Base-by-base conservation (phyloP, 1,139 yeast species). In the Suhomyces taliae region DNA sequence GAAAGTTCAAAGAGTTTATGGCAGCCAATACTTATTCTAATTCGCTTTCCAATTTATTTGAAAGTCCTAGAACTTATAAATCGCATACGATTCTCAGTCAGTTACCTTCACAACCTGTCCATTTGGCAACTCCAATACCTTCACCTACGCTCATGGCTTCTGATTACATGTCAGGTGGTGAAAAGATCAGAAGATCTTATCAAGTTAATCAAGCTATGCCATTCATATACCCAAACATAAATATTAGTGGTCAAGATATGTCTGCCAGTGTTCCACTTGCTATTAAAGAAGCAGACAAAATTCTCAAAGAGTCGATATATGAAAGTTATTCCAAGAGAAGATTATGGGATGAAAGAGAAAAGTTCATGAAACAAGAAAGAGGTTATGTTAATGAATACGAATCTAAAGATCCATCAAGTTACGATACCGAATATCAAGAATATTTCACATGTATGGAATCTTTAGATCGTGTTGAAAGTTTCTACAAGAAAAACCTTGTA, bases 41-140 rank as follows among this genome's bases (percentile, higher is more conserved):
- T 54, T 74, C 88, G 6, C 60, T 82, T 29, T 74, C 86, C 0
- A 84, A 81, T 51, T 74, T 78, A 46, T 70, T 87, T 52, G 83
- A 83, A 52, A 72, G 79, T 39, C 85, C 91, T 34, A 65, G 86
- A 42, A 81, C 86, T 0, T 70, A 73, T 40, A 75, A 73, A 52
- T 63, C 74, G 2, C 87, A 85, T 50, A 76, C 84, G 6, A 65
- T 80, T 2, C 76, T 79, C 46, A 73, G 79, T 40, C 77, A 81
- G 39, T 65, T 85, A 15, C 87, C 89, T 0, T 74, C 81, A 0
- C 90, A 87, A 34, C 76, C 80, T 1, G 69, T 86, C 3, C 96
- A 90, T 63, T 76, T 90, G 14, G 91, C 96, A 0, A 90, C 97
- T 0, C 97, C 96, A 0, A 88, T 87, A 0, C 95, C 96, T 1